A percentile compares a stretch with the other conserved stretches of the same genome.
Conservation (phyloP, 2,329 filamentous ascomycete species). For the Monosporascus ibericus region DNA sequence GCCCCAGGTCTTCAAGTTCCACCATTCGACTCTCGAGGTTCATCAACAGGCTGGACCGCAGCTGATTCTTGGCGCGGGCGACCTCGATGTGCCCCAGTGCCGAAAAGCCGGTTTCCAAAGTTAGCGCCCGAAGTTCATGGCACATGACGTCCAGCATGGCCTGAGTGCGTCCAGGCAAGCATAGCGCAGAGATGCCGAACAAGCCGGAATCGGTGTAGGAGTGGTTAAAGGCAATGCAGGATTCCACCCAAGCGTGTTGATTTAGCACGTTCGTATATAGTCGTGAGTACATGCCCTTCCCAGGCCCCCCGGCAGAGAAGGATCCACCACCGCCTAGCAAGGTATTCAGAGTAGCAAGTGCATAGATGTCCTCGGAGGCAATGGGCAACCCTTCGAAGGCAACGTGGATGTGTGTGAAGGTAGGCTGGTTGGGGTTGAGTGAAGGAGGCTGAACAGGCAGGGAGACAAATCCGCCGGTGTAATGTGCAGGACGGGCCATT, state of each 20-base stretch:
- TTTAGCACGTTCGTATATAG: constrained; percentile 97
- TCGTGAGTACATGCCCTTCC: constrained; percentile 98
- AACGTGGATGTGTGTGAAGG: constrained; percentile 88
- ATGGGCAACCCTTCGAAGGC: constrained; percentile 94
- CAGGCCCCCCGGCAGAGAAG: constrained; percentile 92
- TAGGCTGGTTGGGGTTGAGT: constrained; percentile 67
- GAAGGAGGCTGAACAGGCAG: constrained; percentile 76
- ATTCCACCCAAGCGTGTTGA: constrained; percentile 96
- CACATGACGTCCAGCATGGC: constrained; percentile 95
- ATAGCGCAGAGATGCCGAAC: constrained; percentile 88
- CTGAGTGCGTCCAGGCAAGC: constrained; percentile 69
- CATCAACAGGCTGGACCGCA: constrained; percentile 86
- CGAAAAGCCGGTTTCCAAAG: constrained; percentile 67
- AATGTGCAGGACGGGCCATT: constrained; percentile 63
- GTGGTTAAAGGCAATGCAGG: constrained; percentile 93
- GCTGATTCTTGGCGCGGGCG: constrained; percentile 91
- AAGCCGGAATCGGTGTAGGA: constrained; percentile 93
- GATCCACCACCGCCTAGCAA: constrained; percentile 93
- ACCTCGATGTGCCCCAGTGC: constrained; percentile 73
- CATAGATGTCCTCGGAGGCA: constrained; percentile 87
- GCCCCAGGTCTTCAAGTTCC: constrained; percentile 88
- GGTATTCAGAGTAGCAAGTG: constrained; percentile 89
- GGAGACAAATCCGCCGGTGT: constrained; percentile 89
- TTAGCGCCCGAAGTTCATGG: constrained; percentile 74
- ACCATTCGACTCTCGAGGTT: constrained; percentile 97